Base-by-base conservation (phyloP, 495 filamentous ascomycete genomes). In the Beverwykella pulmonaria region DNA sequence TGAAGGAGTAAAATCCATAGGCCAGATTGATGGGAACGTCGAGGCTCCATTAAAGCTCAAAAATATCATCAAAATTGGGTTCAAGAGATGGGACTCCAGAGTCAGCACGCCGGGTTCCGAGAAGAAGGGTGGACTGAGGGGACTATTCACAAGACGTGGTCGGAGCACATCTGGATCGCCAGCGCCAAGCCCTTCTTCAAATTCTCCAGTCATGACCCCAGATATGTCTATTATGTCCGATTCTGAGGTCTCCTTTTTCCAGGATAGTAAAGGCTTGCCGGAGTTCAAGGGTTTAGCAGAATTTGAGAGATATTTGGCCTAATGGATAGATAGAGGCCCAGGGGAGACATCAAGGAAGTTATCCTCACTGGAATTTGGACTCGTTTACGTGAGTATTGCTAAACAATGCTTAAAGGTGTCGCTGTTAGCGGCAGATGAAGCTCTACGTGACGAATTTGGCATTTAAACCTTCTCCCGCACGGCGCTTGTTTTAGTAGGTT, bases 1-100 rank as follows among this genome's bases (percentile, higher is more conserved):
- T 25, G 17, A n/a, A 56, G n/a, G 26, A 2, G 29, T 56, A n/a
- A 29, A 36, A 36, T 30, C 1, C 26, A 19, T 36, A 19, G 53
- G 25, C 6, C 53, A 56, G 30, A 56, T 56, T 36, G 53, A 56
- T 36, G 23, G 53, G 2, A 27, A 30, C 14, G 53, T 36, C 23
- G 53, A 56, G 25, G 14, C 20, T 19, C 14, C 14, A 50, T 23
- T 50, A 19, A 50, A 23, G 20, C 47, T 50, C 20, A 23, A 23
- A 23, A 50, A 23, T 22, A 23, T 50, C 20, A 15, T 50, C 47
- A 15, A 23, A 15, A 50, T 50, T 50, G 47, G 47, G 47, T 22
- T 8, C 47, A 50, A 50, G 47, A 50, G 8, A 8, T 15, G 47
- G 47, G 47, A 50, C 9, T 50, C 14, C 47, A 50, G 20, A 41